Evolutionary conservation across 345 rosid species (phyloP).

Genomic region (Orychophragmus violaceus): DNA sequence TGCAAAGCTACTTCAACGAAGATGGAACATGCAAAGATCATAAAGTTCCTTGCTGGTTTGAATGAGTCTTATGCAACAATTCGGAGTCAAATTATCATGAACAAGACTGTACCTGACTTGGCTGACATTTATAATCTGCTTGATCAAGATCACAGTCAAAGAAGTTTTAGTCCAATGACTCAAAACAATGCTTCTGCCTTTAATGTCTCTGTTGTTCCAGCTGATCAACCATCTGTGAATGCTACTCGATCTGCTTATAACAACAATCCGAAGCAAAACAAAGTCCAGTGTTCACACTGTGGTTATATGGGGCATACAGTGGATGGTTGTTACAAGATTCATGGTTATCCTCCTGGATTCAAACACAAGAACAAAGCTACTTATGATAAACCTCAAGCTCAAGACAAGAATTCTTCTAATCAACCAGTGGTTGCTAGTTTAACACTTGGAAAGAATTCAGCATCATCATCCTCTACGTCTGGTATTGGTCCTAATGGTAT

Average conservation of each 20-base stretch:
- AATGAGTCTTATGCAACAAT: not conserved
- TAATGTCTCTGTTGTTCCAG: not conserved
- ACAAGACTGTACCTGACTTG: not conserved
- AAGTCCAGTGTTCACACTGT: not conserved
- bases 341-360: not conserved
- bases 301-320: not conserved
- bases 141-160: not conserved
- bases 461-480: not conserved
- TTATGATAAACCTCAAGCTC: not conserved
- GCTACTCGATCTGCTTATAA: not conserved
- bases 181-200: not conserved
- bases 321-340: not conserved
- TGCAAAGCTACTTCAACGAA: not conserved
- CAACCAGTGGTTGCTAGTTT: not conserved
- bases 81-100: not conserved
- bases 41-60: not conserved
- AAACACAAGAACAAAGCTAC: not conserved
- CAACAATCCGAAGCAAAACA: not conserved
- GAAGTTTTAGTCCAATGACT: not conserved
- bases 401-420: not conserved
- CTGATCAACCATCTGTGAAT: not conserved
- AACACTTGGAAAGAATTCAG: not conserved
- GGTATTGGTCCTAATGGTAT: not conserved
- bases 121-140: not conserved
- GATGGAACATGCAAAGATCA: not conserved